Percentiles rank a stretch among this genome's conserved stretches.
These are phyloP conservation scores for Linanthus parryae DNA, from an alignment of 148 eudicot genomes.

Conservation along the genomic window DNA sequence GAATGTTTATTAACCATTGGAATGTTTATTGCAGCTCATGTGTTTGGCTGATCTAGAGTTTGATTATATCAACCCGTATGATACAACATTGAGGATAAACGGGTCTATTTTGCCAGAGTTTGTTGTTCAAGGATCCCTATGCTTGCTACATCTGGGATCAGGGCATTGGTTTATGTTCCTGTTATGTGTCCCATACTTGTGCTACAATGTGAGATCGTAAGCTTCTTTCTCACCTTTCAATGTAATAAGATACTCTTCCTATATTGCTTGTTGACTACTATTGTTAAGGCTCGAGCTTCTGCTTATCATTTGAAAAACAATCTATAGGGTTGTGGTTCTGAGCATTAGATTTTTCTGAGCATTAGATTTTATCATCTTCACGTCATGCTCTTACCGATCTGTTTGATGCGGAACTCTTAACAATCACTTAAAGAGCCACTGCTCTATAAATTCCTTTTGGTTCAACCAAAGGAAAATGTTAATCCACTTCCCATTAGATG, in stretches of 20 bases:
- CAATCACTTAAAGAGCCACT: no score
- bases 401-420: no score
- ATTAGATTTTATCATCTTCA: slow-evolving; percentile 4
- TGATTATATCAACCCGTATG: slow-evolving; percentile 8
- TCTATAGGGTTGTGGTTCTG: no score
- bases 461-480: no score
- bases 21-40: slow-evolving; percentile 3
- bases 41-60: slow-evolving; percentile 6
- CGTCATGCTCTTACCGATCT: no score
- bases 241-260: background rate
- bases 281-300: no score
- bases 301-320: no score
- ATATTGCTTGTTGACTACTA: background rate
- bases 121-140: background rate
- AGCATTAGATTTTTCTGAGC: no score
- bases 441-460: no score
- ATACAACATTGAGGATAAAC: background rate
- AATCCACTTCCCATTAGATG: no score
- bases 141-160: slow-evolving; percentile 4
- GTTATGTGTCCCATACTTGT: slow-evolving; percentile 1
- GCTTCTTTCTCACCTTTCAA: slow-evolving; percentile 1
- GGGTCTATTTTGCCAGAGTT: background rate
- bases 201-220: slow-evolving; percentile 7
- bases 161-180: slow-evolving; percentile 9
- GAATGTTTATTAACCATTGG: background rate